These are phyloP conservation scores for Closterium sp. DNA, from an alignment of 139 green algal genomes.

Conservation along the genomic window DNA sequence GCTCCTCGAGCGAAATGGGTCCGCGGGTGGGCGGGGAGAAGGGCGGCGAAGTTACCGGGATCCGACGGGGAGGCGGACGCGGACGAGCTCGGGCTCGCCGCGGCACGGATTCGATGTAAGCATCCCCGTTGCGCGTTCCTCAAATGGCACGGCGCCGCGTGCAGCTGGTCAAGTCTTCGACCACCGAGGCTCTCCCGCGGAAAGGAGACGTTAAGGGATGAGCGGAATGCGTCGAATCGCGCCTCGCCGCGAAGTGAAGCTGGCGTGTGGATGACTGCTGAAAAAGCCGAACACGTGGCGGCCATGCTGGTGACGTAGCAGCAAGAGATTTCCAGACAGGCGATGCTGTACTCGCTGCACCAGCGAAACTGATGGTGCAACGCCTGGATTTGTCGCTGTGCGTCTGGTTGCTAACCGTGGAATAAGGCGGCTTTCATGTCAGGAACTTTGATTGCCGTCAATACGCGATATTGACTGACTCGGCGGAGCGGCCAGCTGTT, in stretches of 20 bases:
- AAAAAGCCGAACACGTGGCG: neutral
- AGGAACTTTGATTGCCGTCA: too few species aligned
- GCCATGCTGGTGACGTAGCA: neutral
- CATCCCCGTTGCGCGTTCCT: too few species aligned
- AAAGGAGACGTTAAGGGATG: neutral
- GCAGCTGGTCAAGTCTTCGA: too few species aligned
- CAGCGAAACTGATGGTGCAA: too few species aligned
- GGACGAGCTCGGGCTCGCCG: too few species aligned
- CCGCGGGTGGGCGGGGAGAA: neutral
- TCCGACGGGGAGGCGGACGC: neutral
- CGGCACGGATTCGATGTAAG: too few species aligned
- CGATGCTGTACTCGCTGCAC: too few species aligned
- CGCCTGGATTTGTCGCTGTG: too few species aligned
- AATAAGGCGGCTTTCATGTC: too few species aligned
- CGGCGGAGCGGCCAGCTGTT: neutral
- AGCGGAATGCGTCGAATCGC: neutral
- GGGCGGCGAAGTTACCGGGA: neutral
- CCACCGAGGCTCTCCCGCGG: neutral
- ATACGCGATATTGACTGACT: neutral
- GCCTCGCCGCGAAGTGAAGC: neutral
- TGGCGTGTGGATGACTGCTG: neutral
- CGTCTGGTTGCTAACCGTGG: too few species aligned
- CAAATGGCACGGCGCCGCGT: too few species aligned
- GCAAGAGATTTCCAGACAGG: neutral
- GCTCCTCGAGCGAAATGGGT: neutral